Evolutionary conservation across 805 yeast genomes (phyloP).

Genomic region (Naumovozyma baii): DNA sequence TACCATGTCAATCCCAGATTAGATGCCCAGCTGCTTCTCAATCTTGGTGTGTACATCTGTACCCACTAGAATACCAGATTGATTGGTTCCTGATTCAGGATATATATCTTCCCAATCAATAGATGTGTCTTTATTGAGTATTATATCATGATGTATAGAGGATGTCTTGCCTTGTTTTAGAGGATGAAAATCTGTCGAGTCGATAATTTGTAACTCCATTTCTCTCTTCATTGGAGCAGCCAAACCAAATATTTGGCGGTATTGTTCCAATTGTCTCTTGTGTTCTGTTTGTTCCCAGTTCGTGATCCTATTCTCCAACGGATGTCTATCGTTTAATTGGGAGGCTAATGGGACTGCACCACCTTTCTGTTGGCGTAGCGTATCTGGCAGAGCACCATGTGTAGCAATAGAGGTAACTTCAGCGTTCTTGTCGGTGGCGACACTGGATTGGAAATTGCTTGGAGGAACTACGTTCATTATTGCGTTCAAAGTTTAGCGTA

Average conservation of each 20-base stretch:
- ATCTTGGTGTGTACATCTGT: conserved; percentile 63
- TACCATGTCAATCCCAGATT: conserved; percentile 5
- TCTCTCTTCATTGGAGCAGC: conserved; percentile 88
- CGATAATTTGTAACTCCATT: conserved; percentile 77
- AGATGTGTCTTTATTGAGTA: conserved; percentile 63
- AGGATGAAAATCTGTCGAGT: conserved; percentile 62
- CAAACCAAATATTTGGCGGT: conserved; percentile 78
- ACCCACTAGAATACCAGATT: conserved; percentile 33
- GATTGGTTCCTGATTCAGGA: conserved; percentile 30
- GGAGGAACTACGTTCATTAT: conserved; percentile 47
- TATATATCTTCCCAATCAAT: conserved; percentile 95
- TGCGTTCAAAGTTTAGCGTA: not conserved
- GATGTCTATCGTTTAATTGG: conserved; percentile 70
- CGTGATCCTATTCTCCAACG: conserved; percentile 64
- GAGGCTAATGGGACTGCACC: conserved; percentile 44
- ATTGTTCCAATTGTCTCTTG: conserved; percentile 60
- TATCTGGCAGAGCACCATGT: conserved; percentile 42
- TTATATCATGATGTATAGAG: conserved; percentile 62
- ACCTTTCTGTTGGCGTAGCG: conserved; percentile 55
- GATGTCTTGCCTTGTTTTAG: conserved; percentile 32
- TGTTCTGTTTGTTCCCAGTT: conserved; percentile 77
- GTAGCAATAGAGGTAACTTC: conserved; percentile 60
- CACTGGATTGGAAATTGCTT: conserved; percentile 34
- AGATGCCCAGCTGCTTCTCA: conserved; percentile 53
- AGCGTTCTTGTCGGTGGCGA: conserved; percentile 42